A percentile compares a stretch with the other conserved stretches of the same genome.
Evolutionary conservation across 2,329 filamentous ascomycete species (phyloP).

Genomic region (Fusarium decemcellulare): DNA sequence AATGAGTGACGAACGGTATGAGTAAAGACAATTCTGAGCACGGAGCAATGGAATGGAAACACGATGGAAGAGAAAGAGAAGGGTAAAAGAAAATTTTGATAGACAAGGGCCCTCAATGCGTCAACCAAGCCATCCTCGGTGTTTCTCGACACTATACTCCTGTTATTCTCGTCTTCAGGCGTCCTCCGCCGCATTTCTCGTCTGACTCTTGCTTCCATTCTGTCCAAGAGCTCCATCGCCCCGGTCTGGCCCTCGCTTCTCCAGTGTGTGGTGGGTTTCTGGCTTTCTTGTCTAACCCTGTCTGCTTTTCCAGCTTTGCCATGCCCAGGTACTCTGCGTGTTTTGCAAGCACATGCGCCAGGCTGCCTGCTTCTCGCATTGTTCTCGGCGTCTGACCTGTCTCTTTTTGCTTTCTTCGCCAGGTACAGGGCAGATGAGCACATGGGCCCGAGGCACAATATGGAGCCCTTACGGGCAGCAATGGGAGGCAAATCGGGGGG

Average conservation of each 20-base stretch:
- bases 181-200: constrained; percentile 24
- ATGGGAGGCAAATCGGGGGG: constrained; percentile 1
- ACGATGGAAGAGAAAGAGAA: constrained; percentile 20
- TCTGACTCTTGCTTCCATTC: constrained; percentile 25
- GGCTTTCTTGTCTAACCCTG: constrained; percentile 20
- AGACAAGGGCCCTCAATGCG: constrained; percentile 1
- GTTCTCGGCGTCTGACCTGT: constrained; percentile 24
- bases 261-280: constrained; percentile 21
- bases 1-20: neutral
- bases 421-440: neutral
- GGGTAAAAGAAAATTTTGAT: constrained; percentile 19
- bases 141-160: neutral
- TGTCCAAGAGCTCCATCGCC: constrained; percentile 25
- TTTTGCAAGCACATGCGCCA: neutral
- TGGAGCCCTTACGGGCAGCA: neutral
- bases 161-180: constrained; percentile 12
- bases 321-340: neutral
- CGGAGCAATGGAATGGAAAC: neutral
- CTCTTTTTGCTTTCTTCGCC: constrained; percentile 9
- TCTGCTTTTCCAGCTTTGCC: constrained; percentile 15
- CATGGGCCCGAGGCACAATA: neutral
- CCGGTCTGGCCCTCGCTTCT: constrained; percentile 27
- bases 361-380: constrained; percentile 11
- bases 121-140: constrained; percentile 1
- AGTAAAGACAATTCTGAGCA: constrained; percentile 3